Base-by-base conservation (phyloP, 2,329 filamentous ascomycete genomes). In the Aspergillus fumigatus region DNA sequence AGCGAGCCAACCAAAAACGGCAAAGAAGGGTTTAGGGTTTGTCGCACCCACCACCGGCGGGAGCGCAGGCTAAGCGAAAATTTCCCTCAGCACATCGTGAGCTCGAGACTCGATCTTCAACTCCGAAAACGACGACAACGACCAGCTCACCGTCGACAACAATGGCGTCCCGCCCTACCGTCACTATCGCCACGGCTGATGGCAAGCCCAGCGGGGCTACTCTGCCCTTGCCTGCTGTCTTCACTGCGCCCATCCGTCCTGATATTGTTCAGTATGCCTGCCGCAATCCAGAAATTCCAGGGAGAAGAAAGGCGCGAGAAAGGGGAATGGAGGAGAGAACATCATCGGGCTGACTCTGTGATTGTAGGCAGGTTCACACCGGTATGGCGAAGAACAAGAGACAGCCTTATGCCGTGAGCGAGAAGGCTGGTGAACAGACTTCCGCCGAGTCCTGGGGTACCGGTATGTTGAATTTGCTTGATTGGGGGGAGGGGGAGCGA, bases 341-440 rank as follows among this genome's bases (percentile, higher is more conserved):
- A 60, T 63, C 64, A 60, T 66, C 60, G 57, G 51, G 58, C 73
- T 78, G 67, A 78, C 68, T 62, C 59, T 58, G 61, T 61, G 53
- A 62, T 57, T 67, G 69, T 71, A 85, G 83, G 78, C 80, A 80
- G 68, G 87, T 97, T 75, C 94, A 99, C 88, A 96, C 91, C 75
- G 94, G 94, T 76, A 95, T 99, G 85, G 93, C 93, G 79, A 99
- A 99, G 91, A 99, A 99, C 88, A 97, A 96, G 88, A 89, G 94
- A 80, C 94, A 99, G 84, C 92, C 94, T 72, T 99, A 99, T 81
- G 87, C 94, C 75, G 94, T 99, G 85, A 96, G 92, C 88, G 93
- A 97, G 89, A 99, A 99, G 90, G 94, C 94, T 77, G 94, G 94
- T 84, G 94, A 99, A 84, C 94, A 99, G 85, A 99, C 94, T 78